Evolutionary conservation across 2,329 filamentous ascomycete genomes (phyloP).

Genomic region (Lasiodiplodia gonubiensis): DNA sequence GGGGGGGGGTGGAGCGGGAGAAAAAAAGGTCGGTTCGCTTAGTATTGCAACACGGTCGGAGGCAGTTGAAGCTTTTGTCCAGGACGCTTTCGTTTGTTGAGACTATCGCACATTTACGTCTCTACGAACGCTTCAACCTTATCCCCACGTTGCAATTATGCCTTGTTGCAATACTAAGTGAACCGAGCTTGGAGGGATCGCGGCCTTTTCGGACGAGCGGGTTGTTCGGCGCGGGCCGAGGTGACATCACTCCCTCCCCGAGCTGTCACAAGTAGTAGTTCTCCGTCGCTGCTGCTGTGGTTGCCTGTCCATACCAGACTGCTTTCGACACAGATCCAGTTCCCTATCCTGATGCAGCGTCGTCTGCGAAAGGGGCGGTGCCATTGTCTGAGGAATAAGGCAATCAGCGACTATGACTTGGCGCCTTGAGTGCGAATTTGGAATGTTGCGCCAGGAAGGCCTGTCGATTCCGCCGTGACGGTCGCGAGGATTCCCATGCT

Average conservation of each 20-base stretch:
- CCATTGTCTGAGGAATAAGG: background rate
- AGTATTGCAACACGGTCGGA: background rate
- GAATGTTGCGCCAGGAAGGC: conserved; percentile 87
- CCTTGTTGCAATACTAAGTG: background rate
- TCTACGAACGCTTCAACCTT: background rate
- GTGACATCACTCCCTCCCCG: background rate
- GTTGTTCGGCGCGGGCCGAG: background rate
- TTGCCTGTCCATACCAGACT: background rate
- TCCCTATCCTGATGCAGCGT: no score
- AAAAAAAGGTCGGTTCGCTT: background rate
- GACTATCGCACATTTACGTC: background rate
- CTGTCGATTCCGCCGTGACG: conserved; percentile 87
- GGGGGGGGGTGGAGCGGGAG: background rate
- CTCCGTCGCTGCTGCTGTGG: background rate
- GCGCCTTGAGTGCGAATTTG: conserved; percentile 85
- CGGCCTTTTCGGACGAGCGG: background rate
- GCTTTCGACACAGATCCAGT: background rate
- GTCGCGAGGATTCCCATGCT: conserved; percentile 88
- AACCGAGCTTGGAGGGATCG: background rate
- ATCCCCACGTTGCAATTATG: background rate
- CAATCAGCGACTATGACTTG: conserved; percentile 51
- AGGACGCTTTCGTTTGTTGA: background rate
- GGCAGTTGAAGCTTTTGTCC: background rate
- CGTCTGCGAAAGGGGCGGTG: background rate
- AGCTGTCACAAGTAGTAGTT: background rate